Conservation (phyloP, 2,329 filamentous ascomycete species). For the Calonectria hongkongensis region DNA sequence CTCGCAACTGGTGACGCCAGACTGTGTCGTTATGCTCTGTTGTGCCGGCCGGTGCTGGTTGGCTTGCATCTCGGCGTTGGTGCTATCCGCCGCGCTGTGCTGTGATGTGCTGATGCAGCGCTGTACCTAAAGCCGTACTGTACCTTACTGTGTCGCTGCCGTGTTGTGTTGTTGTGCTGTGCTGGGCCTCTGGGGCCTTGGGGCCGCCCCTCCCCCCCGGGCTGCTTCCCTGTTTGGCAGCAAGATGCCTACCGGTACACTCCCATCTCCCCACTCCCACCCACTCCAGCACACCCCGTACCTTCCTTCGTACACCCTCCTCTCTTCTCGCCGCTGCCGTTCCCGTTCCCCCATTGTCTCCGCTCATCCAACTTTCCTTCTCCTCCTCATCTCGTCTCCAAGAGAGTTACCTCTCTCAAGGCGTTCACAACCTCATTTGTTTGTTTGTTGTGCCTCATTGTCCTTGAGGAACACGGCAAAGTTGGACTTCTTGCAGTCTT, state of each 20-base stretch:
- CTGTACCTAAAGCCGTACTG: slow-evolving; percentile 35
- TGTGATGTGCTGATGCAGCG: slow-evolving; percentile 22
- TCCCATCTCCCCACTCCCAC: slow-evolving; percentile 49
- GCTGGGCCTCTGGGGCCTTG: slow-evolving; percentile 41
- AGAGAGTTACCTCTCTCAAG: slow-evolving; percentile 56
- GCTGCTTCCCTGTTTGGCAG: slow-evolving; percentile 55
- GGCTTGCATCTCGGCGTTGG: slow-evolving; percentile 13
- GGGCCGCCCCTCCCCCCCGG: slow-evolving; percentile 46
- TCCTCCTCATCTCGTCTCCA: slow-evolving; percentile 54
- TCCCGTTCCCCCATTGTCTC: slow-evolving; percentile 58
- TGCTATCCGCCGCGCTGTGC: slow-evolving; percentile 27
- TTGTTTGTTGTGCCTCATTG: slow-evolving; percentile 49
- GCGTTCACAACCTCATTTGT: slow-evolving; percentile 46
- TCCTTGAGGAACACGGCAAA: slow-evolving; percentile 44
- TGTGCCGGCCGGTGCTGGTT: slow-evolving; percentile 39
- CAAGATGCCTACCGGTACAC: slow-evolving; percentile 39
- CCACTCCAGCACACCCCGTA: slow-evolving; percentile 42
- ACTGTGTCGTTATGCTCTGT: slow-evolving; percentile 28
- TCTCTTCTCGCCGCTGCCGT: slow-evolving; percentile 54
- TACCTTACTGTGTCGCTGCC: slow-evolving; percentile 24
- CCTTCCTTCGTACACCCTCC: slow-evolving; percentile 54
- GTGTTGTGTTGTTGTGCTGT: slow-evolving; percentile 31
- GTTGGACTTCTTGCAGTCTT: slow-evolving; percentile 42
- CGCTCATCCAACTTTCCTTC: slow-evolving; percentile 57
- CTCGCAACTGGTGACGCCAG: slow-evolving; percentile 36